Conservation (phyloP, 352 stramenopile genomes). For the Phytophthora kernoviae region DNA sequence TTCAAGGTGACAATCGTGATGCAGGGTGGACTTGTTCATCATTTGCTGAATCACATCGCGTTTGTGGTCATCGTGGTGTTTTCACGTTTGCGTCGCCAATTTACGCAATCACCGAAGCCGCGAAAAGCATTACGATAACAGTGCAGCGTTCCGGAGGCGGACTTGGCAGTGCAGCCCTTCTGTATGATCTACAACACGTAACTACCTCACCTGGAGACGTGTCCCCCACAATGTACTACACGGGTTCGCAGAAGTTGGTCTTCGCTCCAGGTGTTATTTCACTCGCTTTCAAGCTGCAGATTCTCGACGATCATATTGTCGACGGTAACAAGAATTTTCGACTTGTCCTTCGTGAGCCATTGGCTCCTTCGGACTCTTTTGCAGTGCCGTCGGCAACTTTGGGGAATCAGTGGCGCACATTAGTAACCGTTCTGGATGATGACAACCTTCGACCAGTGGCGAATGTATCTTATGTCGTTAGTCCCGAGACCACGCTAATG, state of each 20-base stretch:
- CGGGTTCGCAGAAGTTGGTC: conserved; percentile 70
- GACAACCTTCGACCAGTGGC: conserved; percentile 48
- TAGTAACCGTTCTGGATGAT: conserved; percentile 80
- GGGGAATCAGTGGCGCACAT: conserved; percentile 63
- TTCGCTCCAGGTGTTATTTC: conserved; percentile 85
- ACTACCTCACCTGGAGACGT: conserved; percentile 80
- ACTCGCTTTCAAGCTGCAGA: conserved; percentile 89
- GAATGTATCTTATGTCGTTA: conserved; percentile 41
- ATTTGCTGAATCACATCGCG: conserved; percentile 65
- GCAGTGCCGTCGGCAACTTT: conserved; percentile 33
- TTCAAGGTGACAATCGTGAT: conserved; percentile 64
- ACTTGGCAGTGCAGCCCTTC: conserved; percentile 66
- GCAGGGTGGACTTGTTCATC: conserved; percentile 68
- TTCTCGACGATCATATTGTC: conserved; percentile 89
- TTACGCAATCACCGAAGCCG: conserved; percentile 84
- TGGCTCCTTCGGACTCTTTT: conserved; percentile 22
- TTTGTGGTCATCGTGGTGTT: conserved; percentile 91
- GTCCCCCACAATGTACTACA: conserved; percentile 89
- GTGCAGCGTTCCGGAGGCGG: conserved; percentile 89
- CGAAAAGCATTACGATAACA: conserved; percentile 77
- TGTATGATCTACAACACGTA: conserved; percentile 87
- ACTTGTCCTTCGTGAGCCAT: conserved; percentile 49
- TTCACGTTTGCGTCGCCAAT: conserved; percentile 88
- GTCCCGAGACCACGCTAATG: conserved; percentile 26
- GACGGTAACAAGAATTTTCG: conserved; percentile 77